These are phyloP conservation scores for Pleurotus cornucopiae DNA, from an alignment of 768 basidiomycete genomes.

Conservation along the genomic window DNA sequence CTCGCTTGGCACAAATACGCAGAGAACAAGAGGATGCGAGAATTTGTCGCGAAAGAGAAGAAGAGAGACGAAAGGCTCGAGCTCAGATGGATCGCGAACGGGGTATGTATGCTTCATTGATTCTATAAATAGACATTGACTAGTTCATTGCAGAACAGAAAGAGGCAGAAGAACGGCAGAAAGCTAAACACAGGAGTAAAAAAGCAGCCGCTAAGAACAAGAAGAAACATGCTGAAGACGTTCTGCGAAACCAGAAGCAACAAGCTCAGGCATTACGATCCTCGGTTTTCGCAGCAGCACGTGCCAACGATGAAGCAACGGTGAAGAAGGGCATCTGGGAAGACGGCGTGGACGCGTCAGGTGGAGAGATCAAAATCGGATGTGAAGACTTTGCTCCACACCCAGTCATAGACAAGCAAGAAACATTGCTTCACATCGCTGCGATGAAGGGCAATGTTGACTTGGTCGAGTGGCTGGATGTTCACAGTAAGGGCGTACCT, in stretches of 20 bases:
- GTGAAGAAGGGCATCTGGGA: conserved; percentile 71
- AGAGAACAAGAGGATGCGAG: conserved; percentile 56
- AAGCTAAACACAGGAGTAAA: conserved; percentile 48
- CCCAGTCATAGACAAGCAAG: conserved; percentile 47
- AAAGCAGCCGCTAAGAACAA: conserved; percentile 49
- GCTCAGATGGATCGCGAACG: conserved; percentile 44
- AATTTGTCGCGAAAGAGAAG: conserved; percentile 47
- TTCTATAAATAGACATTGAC: background rate
- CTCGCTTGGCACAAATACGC: conserved; percentile 42
- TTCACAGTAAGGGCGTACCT: conserved; percentile 51
- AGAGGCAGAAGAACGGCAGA: conserved; percentile 56
- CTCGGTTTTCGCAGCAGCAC: conserved; percentile 61
- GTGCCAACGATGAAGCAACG: conserved; percentile 41
- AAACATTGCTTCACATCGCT: conserved; percentile 72
- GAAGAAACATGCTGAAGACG: conserved; percentile 47
- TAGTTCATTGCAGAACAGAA: conserved; percentile 37
- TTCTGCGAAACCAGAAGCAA: conserved; percentile 40
- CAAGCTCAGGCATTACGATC: conserved; percentile 56
- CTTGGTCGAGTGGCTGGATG: conserved; percentile 65
- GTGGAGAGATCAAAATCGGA: conserved; percentile 61
- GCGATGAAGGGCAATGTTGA: conserved; percentile 48
- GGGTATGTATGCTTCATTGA: conserved; percentile 28
- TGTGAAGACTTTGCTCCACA: conserved; percentile 46
- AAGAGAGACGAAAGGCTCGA: conserved; percentile 41
- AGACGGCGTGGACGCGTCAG: conserved; percentile 64